Evolutionary conservation across 208 protist species (phyloP).

Genomic region (Trypanosoma mega): DNA sequence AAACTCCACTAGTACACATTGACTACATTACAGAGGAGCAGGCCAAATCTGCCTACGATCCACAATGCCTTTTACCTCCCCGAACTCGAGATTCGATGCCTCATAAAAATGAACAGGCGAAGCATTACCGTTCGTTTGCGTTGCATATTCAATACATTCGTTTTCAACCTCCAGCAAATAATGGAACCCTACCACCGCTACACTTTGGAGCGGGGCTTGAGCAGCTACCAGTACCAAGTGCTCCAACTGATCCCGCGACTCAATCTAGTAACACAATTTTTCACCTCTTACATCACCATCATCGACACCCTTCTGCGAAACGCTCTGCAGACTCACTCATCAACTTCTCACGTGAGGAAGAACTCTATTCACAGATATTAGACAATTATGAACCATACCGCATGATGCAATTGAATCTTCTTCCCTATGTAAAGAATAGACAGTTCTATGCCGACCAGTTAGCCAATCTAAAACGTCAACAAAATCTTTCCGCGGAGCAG

Average conservation of each 20-base stretch:
- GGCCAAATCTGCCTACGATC: slow-evolving; percentile 49
- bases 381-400: slow-evolving; percentile 81
- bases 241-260: too few species aligned
- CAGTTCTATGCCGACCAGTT: slow-evolving; percentile 70
- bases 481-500: slow-evolving; percentile 31
- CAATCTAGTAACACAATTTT: neutral
- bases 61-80: slow-evolving; percentile 18
- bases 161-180: slow-evolving; percentile 37
- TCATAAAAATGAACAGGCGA: neutral
- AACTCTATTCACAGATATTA: slow-evolving; percentile 55
- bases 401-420: slow-evolving; percentile 67
- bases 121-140: slow-evolving; percentile 39
- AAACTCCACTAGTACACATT: slow-evolving; percentile 56
- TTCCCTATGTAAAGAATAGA: slow-evolving; percentile 57
- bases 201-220: neutral
- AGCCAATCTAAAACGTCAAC: slow-evolving; percentile 35
- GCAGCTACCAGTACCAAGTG: neutral
- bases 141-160: slow-evolving; percentile 81
- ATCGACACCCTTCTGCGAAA: too few species aligned
- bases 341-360: slow-evolving; percentile 49
- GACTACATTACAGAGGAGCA: slow-evolving; percentile 56
- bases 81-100: slow-evolving; percentile 6
- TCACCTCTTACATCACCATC: too few species aligned
- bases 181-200: neutral
- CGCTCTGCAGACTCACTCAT: too few species aligned